Evolutionary conservation across 805 yeast genomes (phyloP).

Genomic region (Candida mattraensis): DNA sequence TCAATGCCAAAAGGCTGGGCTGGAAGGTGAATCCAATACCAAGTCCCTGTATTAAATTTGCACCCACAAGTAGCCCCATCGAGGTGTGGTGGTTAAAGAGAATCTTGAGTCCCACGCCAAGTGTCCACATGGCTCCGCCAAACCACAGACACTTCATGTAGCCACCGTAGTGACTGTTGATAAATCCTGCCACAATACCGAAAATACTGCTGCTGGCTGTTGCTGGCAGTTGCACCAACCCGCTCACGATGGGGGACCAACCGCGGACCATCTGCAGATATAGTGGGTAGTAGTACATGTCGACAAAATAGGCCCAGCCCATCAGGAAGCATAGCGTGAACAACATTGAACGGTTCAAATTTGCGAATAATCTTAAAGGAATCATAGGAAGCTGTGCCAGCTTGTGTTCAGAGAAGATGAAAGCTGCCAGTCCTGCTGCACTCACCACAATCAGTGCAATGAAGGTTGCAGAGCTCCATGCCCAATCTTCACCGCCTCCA

Average conservation of each 20-base stretch:
- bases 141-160: conserved; percentile 34
- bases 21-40: conserved; percentile 51
- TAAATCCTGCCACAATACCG: conserved; percentile 44
- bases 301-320: conserved; percentile 47
- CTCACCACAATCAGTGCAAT: conserved; percentile 40
- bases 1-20: conserved; percentile 50
- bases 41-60: conserved; percentile 36
- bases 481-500: conserved; percentile 57
- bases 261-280: conserved; percentile 44
- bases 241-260: conserved; percentile 38
- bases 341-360: conserved; percentile 32
- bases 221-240: conserved; percentile 43
- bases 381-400: conserved; percentile 48
- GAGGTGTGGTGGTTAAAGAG: conserved; percentile 30
- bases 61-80: conserved; percentile 34
- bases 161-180: conserved; percentile 41
- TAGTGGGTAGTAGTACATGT: conserved; percentile 45
- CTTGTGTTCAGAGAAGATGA: conserved; percentile 46
- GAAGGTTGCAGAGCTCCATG: conserved; percentile 42
- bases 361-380: conserved; percentile 42
- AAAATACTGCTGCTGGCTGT: conserved; percentile 27
- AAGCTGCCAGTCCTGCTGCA: conserved; percentile 36
- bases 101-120: conserved; percentile 39
- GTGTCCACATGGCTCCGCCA: conserved; percentile 38
- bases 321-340: conserved; percentile 39